phyloP scores from a whole-genome alignment of 139 green algal genomes.

The Ettlia oleoabundans region DNA sequence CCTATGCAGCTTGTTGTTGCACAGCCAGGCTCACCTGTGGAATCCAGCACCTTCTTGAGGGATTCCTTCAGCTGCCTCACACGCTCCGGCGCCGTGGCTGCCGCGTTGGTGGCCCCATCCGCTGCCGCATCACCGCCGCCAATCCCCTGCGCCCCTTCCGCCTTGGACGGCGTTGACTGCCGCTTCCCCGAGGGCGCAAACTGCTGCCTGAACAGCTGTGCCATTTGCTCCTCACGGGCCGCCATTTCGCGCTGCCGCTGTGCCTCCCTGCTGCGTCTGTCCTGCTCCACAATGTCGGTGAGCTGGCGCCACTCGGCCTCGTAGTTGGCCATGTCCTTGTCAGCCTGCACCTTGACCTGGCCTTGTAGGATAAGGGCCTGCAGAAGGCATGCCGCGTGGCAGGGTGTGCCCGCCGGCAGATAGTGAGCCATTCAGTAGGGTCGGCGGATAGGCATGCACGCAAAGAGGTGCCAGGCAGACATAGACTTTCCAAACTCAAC shows the following conservation, averaged over 20 bases:
- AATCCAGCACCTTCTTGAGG: constrained; percentile 82
- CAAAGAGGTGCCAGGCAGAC: no score
- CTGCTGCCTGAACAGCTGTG: constrained; percentile 70
- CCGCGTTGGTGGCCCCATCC: not conserved
- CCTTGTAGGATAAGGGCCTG: constrained; percentile 34
- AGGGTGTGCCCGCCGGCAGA: no score
- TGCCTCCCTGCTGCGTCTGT: constrained; percentile 53
- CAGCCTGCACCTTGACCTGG: constrained; percentile 74
- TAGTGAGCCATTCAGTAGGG: no score
- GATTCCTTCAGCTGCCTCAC: constrained; percentile 78
- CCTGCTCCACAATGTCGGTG: constrained; percentile 82
- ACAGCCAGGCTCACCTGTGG: constrained; percentile 50
- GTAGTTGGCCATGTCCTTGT: constrained; percentile 84
- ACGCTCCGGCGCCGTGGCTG: constrained; percentile 67
- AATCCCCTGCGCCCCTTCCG: not conserved
- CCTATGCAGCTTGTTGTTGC: not conserved
- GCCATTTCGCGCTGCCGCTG: constrained; percentile 67
- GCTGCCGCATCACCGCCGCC: constrained; percentile 9
- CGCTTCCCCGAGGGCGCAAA: not conserved
- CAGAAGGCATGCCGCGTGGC: no score
- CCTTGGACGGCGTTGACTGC: not conserved
- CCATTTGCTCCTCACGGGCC: constrained; percentile 72
- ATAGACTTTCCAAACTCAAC: no score
- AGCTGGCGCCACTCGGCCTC: constrained; percentile 91
- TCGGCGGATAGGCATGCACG: no score